Percentiles rank a stretch among this genome's conserved stretches.
Conservation (phyloP, 495 filamentous ascomycete genomes). For the Penicillium taxi region DNA sequence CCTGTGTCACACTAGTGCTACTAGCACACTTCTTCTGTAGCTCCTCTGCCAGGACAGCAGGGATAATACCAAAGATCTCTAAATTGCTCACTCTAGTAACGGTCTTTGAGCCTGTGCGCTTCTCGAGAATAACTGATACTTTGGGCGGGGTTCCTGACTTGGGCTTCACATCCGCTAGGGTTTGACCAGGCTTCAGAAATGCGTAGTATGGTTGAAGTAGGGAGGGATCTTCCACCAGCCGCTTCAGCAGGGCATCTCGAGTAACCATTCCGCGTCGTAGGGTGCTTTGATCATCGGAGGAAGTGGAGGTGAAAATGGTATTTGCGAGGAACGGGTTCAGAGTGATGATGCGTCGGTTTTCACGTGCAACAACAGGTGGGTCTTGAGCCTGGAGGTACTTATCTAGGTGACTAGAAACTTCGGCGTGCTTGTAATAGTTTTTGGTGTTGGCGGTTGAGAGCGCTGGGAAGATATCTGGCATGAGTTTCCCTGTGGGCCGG, state of each 20-base stretch:
- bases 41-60: conserved; percentile 57
- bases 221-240: conserved; percentile 43
- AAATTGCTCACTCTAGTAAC: conserved; percentile 57
- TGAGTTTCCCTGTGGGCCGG: conserved; percentile 48
- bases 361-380: conserved; percentile 45
- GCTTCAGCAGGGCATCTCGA: conserved; percentile 56
- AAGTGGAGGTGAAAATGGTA: conserved; percentile 46
- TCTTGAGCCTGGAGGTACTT: conserved; percentile 45
- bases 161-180: conserved; percentile 48
- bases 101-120: conserved; percentile 59
- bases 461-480: conserved; percentile 46
- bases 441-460: conserved; percentile 35
- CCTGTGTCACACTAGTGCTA: conserved; percentile 56
- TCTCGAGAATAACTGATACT: conserved; percentile 51
- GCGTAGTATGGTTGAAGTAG: conserved; percentile 44
- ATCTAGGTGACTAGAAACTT: conserved; percentile 34
- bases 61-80: conserved; percentile 55
- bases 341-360: conserved; percentile 57
- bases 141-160: conserved; percentile 56
- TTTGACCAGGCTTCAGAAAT: conserved; percentile 49
- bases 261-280: conserved; percentile 52
- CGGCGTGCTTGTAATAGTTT: conserved; percentile 47
- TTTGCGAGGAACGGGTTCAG: conserved; percentile 58
- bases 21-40: conserved; percentile 64
- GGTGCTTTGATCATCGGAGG: conserved; percentile 47